Evolutionary conservation across 2,329 filamentous ascomycete genomes (phyloP).

Genomic region (Nigrospora osmanthi): DNA sequence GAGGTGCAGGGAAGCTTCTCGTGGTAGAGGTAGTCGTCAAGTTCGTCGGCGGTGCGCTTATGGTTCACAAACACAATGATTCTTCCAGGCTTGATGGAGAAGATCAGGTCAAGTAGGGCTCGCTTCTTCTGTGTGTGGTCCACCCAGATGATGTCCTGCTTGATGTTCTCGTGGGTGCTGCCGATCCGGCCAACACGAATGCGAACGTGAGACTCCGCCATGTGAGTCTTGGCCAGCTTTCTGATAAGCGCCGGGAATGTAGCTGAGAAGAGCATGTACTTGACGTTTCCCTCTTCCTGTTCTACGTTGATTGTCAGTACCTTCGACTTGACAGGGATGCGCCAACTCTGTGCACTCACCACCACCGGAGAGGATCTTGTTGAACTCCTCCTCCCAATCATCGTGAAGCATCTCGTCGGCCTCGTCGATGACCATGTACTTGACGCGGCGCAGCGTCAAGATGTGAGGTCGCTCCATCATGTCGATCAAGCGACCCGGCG

Average conservation of each 20-base stretch:
- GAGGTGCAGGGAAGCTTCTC: constrained; percentile 73
- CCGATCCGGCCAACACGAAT: constrained; percentile 85
- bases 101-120: constrained; percentile 64
- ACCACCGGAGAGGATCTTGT: constrained; percentile 69
- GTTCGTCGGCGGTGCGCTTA: constrained; percentile 67
- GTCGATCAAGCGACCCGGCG: constrained; percentile 78
- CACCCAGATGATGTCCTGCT: constrained; percentile 65
- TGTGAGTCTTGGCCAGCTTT: constrained; percentile 66
- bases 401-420: constrained; percentile 83
- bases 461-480: constrained; percentile 67
- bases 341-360: constrained; percentile 44
- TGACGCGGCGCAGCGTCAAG: constrained; percentile 67
- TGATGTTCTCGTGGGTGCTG: constrained; percentile 74
- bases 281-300: constrained; percentile 63
- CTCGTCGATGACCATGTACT: constrained; percentile 82
- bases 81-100: constrained; percentile 61
- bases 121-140: constrained; percentile 61
- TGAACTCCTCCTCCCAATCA: constrained; percentile 73
- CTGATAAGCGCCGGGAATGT: constrained; percentile 82
- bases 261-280: constrained; percentile 82
- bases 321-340: neutral
- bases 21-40: constrained; percentile 87
- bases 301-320: constrained; percentile 36
- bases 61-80: constrained; percentile 88
- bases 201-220: constrained; percentile 66